phyloP scores from a whole-genome alignment of 306 rosid genomes.

The Begonia loranthoides region DNA sequence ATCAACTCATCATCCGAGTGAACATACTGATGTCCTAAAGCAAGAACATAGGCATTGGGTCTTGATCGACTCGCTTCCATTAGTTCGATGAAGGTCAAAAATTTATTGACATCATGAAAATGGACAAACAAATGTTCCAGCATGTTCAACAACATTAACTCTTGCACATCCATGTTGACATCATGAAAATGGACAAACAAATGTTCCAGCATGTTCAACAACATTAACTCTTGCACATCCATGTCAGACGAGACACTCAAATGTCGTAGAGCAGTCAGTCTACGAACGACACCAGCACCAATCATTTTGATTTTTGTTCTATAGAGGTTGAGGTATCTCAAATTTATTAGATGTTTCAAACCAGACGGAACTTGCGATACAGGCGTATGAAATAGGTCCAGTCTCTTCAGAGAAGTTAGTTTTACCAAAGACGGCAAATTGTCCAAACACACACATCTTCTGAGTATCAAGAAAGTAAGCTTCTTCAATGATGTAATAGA shows the following conservation, averaged over 20 bases:
- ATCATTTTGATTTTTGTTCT: not conserved
- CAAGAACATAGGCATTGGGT: not conserved
- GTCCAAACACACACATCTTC: not conserved
- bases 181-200: too few species aligned
- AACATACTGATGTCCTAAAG: not conserved
- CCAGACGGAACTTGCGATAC: constrained; percentile 6
- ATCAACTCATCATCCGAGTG: not conserved
- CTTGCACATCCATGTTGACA: not conserved
- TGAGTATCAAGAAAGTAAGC: constrained; percentile 5
- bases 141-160: not conserved
- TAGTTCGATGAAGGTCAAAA: not conserved
- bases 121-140: not conserved
- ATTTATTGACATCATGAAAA: not conserved
- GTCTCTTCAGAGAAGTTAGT: not conserved
- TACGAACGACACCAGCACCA: not conserved
- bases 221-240: too few species aligned
- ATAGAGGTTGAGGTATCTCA: not conserved
- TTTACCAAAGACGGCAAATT: constrained; percentile 6
- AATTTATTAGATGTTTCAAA: constrained; percentile 1
- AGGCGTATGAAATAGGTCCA: not conserved
- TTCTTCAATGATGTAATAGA: constrained; percentile 6
- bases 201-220: too few species aligned
- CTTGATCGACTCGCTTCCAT: not conserved
- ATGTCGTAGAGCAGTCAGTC: not conserved
- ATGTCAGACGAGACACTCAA: not conserved